Evolutionary conservation across 768 basidiomycete species (phyloP).

Genomic region (Lentinula guzmanii): DNA sequence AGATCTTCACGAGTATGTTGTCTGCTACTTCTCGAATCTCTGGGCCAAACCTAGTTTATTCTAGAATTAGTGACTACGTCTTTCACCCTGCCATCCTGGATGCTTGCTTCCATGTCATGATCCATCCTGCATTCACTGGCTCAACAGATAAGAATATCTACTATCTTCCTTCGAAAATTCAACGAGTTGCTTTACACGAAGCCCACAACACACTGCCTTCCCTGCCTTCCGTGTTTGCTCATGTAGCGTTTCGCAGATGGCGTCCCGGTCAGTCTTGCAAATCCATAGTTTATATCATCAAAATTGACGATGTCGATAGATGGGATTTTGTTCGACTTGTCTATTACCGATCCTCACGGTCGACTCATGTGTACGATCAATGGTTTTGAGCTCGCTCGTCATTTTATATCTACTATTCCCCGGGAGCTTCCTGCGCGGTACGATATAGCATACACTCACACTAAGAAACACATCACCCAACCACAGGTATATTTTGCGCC

Average conservation of each 20-base stretch:
- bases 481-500: background rate
- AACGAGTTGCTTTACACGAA: background rate
- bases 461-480: background rate
- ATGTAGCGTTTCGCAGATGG: background rate
- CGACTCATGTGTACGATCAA: slow-evolving; percentile 22
- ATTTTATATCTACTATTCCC: slow-evolving; percentile 9
- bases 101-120: slow-evolving; percentile 17
- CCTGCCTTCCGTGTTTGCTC: background rate
- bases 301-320: slow-evolving; percentile 31
- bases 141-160: slow-evolving; percentile 14
- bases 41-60: background rate
- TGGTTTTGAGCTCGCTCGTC: slow-evolving; percentile 19
- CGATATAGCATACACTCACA: slow-evolving; percentile 17
- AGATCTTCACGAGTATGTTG: background rate
- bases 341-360: slow-evolving; percentile 16
- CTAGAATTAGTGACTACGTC: slow-evolving; percentile 10
- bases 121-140: slow-evolving; percentile 13
- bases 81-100: slow-evolving; percentile 25
- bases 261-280: slow-evolving; percentile 18
- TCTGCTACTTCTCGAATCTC: background rate
- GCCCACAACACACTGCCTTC: background rate
- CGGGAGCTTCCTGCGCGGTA: background rate
- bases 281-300: slow-evolving; percentile 23
- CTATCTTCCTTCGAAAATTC: slow-evolving; percentile 18
- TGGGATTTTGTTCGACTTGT: slow-evolving; percentile 20